phyloP scores from a whole-genome alignment of 257 asterid genomes.

The Capsicum chinense region DNA sequence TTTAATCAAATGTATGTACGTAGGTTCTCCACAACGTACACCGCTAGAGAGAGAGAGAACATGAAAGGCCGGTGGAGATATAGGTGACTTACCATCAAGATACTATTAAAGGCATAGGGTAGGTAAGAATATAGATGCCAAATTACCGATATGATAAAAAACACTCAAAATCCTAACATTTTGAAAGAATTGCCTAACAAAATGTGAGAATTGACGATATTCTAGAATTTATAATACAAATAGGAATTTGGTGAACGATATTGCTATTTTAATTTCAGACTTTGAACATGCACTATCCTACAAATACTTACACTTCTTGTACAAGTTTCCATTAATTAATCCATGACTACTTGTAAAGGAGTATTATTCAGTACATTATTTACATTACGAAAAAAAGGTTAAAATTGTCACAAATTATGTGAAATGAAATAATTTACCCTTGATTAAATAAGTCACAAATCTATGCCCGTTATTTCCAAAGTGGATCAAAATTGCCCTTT shows the following conservation, averaged over 20 bases:
- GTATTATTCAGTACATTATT: background rate
- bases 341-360: background rate
- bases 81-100: conserved; percentile 28
- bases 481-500: too few relatives aligned
- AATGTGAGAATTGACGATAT: background rate
- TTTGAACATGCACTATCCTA: background rate
- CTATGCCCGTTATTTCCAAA: too few relatives aligned
- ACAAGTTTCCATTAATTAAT: background rate
- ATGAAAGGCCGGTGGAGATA: conserved; percentile 21
- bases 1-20: background rate
- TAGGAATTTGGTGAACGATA: background rate
- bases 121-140: background rate
- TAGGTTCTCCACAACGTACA: background rate
- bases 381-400: background rate
- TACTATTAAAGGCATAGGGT: background rate
- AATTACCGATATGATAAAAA: background rate
- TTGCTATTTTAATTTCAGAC: background rate
- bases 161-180: background rate
- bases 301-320: background rate
- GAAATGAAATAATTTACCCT: too few relatives aligned
- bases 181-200: background rate
- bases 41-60: background rate
- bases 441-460: too few relatives aligned
- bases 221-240: background rate
- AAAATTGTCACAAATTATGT: too few relatives aligned